Conservation (phyloP, 202 grass and related monocot species). For the Musa balbisiana region DNA sequence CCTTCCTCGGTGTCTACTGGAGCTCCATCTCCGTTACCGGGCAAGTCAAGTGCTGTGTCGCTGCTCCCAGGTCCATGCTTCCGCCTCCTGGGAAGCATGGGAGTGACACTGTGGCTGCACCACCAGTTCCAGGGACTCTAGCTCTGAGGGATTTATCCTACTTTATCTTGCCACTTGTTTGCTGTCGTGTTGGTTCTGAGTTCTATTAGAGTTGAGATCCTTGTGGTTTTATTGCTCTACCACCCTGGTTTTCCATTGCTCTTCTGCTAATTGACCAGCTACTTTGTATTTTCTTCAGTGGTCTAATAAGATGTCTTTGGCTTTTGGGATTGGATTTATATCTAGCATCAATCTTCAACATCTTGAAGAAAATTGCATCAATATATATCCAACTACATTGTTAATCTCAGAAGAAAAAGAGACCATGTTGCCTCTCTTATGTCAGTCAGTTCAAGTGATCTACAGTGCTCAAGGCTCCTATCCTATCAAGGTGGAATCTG, state of each 20-base stretch:
- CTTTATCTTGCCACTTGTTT: not conserved
- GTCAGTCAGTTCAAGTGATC: no score
- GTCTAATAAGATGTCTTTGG: no score
- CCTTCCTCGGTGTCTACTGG: not conserved
- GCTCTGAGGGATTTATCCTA: not conserved
- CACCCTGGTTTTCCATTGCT: not conserved
- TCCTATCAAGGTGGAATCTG: no score
- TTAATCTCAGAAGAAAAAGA: no score
- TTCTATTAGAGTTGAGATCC: not conserved
- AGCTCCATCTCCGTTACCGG: not conserved
- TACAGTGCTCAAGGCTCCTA: no score
- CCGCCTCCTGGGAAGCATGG: not conserved
- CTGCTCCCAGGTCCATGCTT: not conserved
- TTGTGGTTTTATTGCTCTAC: not conserved
- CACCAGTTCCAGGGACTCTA: not conserved
- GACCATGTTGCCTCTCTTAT: no score
- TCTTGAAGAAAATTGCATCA: no score
- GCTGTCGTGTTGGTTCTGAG: not conserved
- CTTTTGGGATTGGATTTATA: no score
- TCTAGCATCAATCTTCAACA: no score
- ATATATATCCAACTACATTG: no score
- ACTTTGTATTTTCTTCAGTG: no score
- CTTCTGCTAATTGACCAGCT: not conserved
- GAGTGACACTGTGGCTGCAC: not conserved
- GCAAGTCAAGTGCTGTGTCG: not conserved